Conservation (phyloP, 805 yeast species). For the Candida sanyiensis region DNA sequence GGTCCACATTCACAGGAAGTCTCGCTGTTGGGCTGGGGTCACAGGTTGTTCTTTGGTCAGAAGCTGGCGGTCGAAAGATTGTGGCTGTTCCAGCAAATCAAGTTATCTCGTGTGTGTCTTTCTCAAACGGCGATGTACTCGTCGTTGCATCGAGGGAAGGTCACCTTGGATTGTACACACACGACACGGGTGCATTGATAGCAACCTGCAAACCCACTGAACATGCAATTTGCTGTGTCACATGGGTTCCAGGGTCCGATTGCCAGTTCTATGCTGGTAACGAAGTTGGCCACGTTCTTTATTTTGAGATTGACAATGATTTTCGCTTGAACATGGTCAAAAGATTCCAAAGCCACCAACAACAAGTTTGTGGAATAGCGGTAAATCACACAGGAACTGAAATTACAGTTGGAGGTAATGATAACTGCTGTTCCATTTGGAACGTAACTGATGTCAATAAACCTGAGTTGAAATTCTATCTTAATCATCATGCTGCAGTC, state of each 20-base stretch:
- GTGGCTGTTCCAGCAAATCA: slow-evolving; percentile 36
- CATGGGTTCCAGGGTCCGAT: slow-evolving; percentile 47
- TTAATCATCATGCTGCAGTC: slow-evolving; percentile 80
- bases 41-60: slow-evolving; percentile 60
- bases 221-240: slow-evolving; percentile 48
- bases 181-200: slow-evolving; percentile 16
- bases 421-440: slow-evolving; percentile 78
- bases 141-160: slow-evolving; percentile 59
- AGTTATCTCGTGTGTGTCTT: slow-evolving; percentile 51
- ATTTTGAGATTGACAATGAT: slow-evolving; percentile 26
- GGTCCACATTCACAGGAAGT: slow-evolving; percentile 49
- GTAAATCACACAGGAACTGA: slow-evolving; percentile 48
- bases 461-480: slow-evolving; percentile 41
- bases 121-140: slow-evolving; percentile 42
- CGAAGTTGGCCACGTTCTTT: slow-evolving; percentile 52
- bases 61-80: slow-evolving; percentile 39
- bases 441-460: slow-evolving; percentile 38
- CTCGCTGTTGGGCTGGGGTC: slow-evolving; percentile 64
- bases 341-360: slow-evolving; percentile 42
- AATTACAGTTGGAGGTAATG: slow-evolving; percentile 80
- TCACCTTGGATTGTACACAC: slow-evolving; percentile 40
- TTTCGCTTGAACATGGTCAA: slow-evolving; percentile 23
- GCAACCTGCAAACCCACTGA: slow-evolving; percentile 25
- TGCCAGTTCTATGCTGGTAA: slow-evolving; percentile 54
- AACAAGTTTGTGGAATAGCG: slow-evolving; percentile 64